Evolutionary conservation across 768 basidiomycete genomes (phyloP).

Genomic region (Xerocomellus chrysenteron): DNA sequence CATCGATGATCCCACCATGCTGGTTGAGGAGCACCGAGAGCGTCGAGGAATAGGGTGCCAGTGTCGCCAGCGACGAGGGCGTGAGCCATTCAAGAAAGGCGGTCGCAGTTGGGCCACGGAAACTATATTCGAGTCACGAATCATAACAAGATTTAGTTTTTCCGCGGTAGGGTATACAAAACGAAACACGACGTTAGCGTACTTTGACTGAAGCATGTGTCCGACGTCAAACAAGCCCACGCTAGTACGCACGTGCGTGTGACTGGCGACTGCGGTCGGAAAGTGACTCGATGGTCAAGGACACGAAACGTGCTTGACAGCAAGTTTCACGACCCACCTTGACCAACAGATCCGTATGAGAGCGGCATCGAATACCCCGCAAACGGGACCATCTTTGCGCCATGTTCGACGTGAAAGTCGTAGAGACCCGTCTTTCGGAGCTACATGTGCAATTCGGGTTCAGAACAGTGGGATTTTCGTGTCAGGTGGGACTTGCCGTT

Average conservation of each 20-base stretch:
- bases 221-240: constrained; percentile 95
- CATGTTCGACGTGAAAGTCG: constrained; percentile 81
- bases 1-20: constrained; percentile 92
- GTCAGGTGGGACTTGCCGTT: constrained; percentile 10
- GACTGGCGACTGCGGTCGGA: constrained; percentile 68
- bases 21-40: constrained; percentile 90
- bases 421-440: constrained; percentile 73
- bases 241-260: constrained; percentile 79
- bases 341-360: constrained; percentile 76
- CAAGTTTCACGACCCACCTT: constrained; percentile 48
- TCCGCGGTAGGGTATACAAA: not conserved
- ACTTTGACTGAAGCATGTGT: constrained; percentile 97
- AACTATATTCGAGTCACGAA: constrained; percentile 42
- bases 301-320: constrained; percentile 1
- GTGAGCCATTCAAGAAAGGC: constrained; percentile 88
- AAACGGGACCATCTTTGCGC: constrained; percentile 94
- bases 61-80: constrained; percentile 71
- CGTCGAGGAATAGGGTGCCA: constrained; percentile 75
- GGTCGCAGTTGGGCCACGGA: constrained; percentile 75
- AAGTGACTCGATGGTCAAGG: constrained; percentile 9
- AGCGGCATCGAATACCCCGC: constrained; percentile 96
- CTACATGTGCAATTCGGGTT: constrained; percentile 25
- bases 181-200: constrained; percentile 18
- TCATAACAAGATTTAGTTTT: not conserved
- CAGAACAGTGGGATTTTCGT: not conserved